These are phyloP conservation scores for Metarhizium anisopliae DNA, from an alignment of 2,329 filamentous ascomycete genomes.

Conservation along the genomic window DNA sequence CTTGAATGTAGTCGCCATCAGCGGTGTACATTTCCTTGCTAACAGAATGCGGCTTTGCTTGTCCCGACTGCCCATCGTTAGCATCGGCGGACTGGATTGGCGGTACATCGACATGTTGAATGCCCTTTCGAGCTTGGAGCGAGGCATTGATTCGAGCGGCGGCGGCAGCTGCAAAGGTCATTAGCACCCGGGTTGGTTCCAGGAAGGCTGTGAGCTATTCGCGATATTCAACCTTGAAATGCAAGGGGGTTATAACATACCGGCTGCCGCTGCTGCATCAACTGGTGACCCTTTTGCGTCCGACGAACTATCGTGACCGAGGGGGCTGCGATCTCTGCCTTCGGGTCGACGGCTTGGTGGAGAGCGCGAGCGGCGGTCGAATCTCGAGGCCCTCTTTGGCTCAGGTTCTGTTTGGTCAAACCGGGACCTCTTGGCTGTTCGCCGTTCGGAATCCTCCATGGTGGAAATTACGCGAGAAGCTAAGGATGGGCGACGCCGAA, in stretches of 20 bases:
- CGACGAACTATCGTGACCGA: conserved; percentile 38
- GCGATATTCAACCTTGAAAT: background rate
- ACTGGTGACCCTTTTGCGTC: conserved; percentile 39
- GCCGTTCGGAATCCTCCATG: conserved; percentile 70
- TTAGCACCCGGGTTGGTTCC: conserved; percentile 5
- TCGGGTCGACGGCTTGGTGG: conserved; percentile 62
- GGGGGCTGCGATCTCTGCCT: conserved; percentile 72
- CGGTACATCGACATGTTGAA: conserved; percentile 84
- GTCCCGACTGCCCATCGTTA: conserved; percentile 1
- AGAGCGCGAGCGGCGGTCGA: conserved; percentile 86
- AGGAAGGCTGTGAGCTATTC: background rate
- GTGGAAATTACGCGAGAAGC: background rate
- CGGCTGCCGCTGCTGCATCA: conserved; percentile 71
- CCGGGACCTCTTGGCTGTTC: conserved; percentile 72
- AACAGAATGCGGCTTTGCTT: conserved; percentile 7
- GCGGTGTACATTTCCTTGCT: conserved; percentile 73
- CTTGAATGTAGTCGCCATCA: conserved; percentile 96
- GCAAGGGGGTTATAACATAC: conserved; percentile 34
- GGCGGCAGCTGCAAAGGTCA: conserved; percentile 57
- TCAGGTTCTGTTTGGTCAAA: conserved; percentile 90
- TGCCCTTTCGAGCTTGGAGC: conserved; percentile 76
- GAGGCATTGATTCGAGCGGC: conserved; percentile 81
- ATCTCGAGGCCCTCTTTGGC: conserved; percentile 66
- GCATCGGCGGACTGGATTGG: conserved; percentile 47
- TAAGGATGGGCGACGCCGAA: background rate